Conservation (phyloP, 495 filamentous ascomycete species). For the Talaromyces proteolyticus region DNA sequence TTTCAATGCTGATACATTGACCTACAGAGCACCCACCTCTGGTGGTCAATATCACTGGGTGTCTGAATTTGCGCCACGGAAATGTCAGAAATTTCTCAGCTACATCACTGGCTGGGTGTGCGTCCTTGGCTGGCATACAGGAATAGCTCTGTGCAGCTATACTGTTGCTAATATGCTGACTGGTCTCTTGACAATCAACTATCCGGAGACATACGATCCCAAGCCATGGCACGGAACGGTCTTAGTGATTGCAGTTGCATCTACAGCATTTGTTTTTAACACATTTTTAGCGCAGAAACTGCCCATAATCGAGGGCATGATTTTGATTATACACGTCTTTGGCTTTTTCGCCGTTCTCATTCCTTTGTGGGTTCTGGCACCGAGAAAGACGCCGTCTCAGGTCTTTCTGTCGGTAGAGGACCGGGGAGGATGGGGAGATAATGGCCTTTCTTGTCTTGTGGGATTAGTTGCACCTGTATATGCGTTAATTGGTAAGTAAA, state of each 20-base stretch:
- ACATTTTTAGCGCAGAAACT: slow-evolving; percentile 45
- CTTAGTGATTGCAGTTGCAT: slow-evolving; percentile 46
- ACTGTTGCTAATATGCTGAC: slow-evolving; percentile 37
- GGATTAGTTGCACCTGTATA: slow-evolving; percentile 47
- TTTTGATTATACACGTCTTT: slow-evolving; percentile 56
- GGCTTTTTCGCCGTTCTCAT: slow-evolving; percentile 59
- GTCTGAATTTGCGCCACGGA: slow-evolving; percentile 49
- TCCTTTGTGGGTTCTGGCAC: slow-evolving; percentile 49
- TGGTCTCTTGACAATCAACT: slow-evolving; percentile 50
- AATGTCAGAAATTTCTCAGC: slow-evolving; percentile 51
- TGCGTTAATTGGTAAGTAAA: slow-evolving; percentile 44
- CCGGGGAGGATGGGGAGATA: slow-evolving; percentile 46
- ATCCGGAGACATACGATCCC: slow-evolving; percentile 46
- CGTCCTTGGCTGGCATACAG: slow-evolving; percentile 36
- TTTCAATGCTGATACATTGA: neutral
- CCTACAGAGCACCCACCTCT: slow-evolving; percentile 36
- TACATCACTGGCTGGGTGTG: slow-evolving; percentile 61
- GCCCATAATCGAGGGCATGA: slow-evolving; percentile 51
- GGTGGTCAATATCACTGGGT: slow-evolving; percentile 56
- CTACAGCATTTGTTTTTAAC: slow-evolving; percentile 50
- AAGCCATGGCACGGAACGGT: slow-evolving; percentile 56
- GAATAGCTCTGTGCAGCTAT: slow-evolving; percentile 29
- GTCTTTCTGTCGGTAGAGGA: slow-evolving; percentile 51
- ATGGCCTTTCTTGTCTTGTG: slow-evolving; percentile 47
- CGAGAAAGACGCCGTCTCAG: slow-evolving; percentile 32